Conservation (phyloP, 140 eudicot genomes). For the Oenanthe javanica region DNA sequence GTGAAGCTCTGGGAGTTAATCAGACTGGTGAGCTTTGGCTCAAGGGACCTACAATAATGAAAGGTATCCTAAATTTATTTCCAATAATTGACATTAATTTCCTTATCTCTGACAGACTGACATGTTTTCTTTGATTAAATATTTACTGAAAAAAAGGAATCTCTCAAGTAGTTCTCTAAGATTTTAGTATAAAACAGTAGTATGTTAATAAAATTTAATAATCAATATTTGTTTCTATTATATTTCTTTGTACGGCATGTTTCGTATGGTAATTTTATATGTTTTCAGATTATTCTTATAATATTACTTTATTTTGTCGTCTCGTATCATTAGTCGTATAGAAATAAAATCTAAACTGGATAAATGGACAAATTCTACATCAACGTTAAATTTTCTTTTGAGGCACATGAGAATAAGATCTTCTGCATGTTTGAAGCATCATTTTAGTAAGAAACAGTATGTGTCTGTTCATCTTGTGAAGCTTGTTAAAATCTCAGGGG, state of each 20-base stretch:
- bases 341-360: too few species aligned
- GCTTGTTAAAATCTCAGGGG: not conserved
- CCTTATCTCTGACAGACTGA: too few species aligned
- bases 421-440: not conserved
- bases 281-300: too few species aligned
- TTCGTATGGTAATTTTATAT: not conserved
- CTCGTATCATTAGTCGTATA: too few species aligned
- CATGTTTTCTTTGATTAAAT: not conserved
- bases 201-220: too few species aligned
- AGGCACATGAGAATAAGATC: not conserved
- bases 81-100: not conserved
- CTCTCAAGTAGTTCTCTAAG: too few species aligned
- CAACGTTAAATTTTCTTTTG: not conserved
- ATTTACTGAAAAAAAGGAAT: too few species aligned
- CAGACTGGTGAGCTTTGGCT: constrained; percentile 98
- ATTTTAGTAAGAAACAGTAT: not conserved
- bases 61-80: constrained; percentile 41
- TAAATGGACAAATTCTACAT: not conserved
- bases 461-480: not conserved
- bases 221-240: too few species aligned
- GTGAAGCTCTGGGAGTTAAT: constrained; percentile 46
- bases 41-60: constrained; percentile 83
- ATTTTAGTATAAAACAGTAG: too few species aligned
- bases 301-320: too few species aligned
- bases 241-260: too few species aligned